Evolutionary conservation across 1,139 yeast species (phyloP).

Genomic region (Pneumocystis murina): DNA sequence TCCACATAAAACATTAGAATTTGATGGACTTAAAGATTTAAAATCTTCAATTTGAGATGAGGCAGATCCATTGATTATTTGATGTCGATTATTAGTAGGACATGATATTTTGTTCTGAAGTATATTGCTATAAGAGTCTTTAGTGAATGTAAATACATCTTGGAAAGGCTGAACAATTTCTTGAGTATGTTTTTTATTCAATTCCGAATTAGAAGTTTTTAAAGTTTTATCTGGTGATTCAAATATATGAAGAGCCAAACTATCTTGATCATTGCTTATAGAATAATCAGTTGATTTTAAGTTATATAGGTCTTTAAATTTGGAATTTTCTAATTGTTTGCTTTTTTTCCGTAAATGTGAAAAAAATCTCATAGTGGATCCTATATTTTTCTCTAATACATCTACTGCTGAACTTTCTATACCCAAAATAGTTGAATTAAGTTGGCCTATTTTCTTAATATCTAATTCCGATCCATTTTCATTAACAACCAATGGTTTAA

Average conservation of each 20-base stretch:
- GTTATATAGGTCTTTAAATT: not conserved
- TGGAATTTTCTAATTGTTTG: not conserved
- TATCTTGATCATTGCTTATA: not conserved
- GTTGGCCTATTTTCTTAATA: not conserved
- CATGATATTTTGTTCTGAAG: not conserved
- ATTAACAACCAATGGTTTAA: not conserved
- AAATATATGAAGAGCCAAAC: not conserved
- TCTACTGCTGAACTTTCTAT: not conserved
- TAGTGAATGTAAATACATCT: not conserved
- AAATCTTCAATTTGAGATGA: not conserved
- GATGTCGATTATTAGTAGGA: not conserved
- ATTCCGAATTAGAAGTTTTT: not conserved
- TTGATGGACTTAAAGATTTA: not conserved
- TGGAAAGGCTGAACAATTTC: not conserved
- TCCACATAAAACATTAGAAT: not conserved
- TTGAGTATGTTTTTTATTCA: not conserved
- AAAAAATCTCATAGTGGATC: not conserved
- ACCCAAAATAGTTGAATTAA: not conserved
- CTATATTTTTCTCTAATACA: not conserved
- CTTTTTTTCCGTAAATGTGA: not conserved
- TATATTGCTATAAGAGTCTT: not conserved
- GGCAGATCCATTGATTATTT: not conserved
- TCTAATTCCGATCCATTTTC: not conserved
- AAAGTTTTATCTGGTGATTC: not conserved
- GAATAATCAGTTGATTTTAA: not conserved